Evolutionary conservation across 345 rosid species (phyloP), one percentile per base, ranked within the genome.

Genomic region (Gossypium herbaceum): DNA sequence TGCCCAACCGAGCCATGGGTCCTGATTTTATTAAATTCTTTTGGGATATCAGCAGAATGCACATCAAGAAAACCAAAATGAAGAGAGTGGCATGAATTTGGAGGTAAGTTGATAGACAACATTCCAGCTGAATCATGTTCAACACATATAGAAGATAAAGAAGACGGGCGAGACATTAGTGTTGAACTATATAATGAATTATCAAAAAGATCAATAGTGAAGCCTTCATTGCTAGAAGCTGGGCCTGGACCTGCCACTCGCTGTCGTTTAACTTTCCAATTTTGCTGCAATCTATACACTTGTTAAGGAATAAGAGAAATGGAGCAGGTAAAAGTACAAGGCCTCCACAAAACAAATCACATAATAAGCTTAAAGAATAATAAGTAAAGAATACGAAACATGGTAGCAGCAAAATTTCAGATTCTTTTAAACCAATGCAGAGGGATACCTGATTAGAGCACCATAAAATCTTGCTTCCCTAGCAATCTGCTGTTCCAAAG

Each of bases 401-500:
- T 3, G 16, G 71, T 74, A n/a, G 60, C 67, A 63, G 24, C 17
- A 72, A 6, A 59, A 22, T 45, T 48, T 47, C 56, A 44, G 29
- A 63, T 2, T 71, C 20, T 73, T 72, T 75, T 73, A 64, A 75
- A 41, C 16, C 19, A 79, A 39, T 51, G 68, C 20, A 52, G 58
- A 61, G 19, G 55, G 56, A 22, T 70, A 92, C 98, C 98, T 90
- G 82, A 94, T 91, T 68, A 94, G 85, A 78, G 98, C 98, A 56
- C 98, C 98, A 77, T 94, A 94, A 83, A 94, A 94, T 77, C 92
- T 92, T 80, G 98, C 97, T 81, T 94, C 98, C 48, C 88, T 86
- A 52, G 89, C 82, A 68, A 94, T 78, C 80, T 92, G 92, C 82
- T 86, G 95, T 77, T 91, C 94, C 85, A 92, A 82, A 74, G 95